Percentiles rank a stretch among this genome's conserved stretches.
Evolutionary conservation across 202 grass and related monocot genomes (phyloP).

Genomic region (Panicum virgatum): DNA sequence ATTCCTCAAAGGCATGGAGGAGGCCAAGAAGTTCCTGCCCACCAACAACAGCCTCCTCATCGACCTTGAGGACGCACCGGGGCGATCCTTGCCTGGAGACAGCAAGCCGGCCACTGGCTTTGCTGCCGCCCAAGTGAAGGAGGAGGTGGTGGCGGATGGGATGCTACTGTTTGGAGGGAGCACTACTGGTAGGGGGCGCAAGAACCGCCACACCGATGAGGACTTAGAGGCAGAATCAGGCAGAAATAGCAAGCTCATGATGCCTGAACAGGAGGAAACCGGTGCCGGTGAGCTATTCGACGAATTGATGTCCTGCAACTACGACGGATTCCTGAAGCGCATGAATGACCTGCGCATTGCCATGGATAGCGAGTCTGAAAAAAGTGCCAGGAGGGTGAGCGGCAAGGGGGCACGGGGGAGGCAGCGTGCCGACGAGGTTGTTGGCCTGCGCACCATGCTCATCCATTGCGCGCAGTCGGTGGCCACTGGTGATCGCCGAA

Average conservation of each 20-base stretch:
- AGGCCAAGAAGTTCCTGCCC: slow-evolving; percentile 61
- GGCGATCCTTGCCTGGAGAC: background rate
- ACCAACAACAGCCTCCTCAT: slow-evolving; percentile 30
- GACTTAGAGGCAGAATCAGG: slow-evolving; percentile 46
- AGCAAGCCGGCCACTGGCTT: background rate
- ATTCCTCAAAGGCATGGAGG: slow-evolving; percentile 58
- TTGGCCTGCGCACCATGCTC: slow-evolving; percentile 63
- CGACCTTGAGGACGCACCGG: background rate
- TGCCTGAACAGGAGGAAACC: slow-evolving; percentile 42
- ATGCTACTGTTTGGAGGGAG: background rate
- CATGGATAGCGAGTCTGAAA: slow-evolving; percentile 43
- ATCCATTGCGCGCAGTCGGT: slow-evolving; percentile 69
- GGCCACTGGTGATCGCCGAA: slow-evolving; percentile 47
- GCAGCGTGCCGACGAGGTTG: slow-evolving; percentile 5
- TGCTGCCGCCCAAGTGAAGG: background rate
- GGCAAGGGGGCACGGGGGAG: slow-evolving; percentile 32
- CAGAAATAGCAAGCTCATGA: slow-evolving; percentile 50
- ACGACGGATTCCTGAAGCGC: slow-evolving; percentile 25
- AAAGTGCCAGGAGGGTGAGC: background rate
- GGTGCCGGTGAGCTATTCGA: slow-evolving; percentile 38
- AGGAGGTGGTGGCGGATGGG: background rate
- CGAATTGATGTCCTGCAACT: slow-evolving; percentile 25
- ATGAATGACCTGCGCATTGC: slow-evolving; percentile 45
- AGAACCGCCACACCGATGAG: slow-evolving; percentile 36
- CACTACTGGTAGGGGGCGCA: slow-evolving; percentile 21